Conservation (phyloP, 768 basidiomycete genomes). For the Naematelia encephala region DNA sequence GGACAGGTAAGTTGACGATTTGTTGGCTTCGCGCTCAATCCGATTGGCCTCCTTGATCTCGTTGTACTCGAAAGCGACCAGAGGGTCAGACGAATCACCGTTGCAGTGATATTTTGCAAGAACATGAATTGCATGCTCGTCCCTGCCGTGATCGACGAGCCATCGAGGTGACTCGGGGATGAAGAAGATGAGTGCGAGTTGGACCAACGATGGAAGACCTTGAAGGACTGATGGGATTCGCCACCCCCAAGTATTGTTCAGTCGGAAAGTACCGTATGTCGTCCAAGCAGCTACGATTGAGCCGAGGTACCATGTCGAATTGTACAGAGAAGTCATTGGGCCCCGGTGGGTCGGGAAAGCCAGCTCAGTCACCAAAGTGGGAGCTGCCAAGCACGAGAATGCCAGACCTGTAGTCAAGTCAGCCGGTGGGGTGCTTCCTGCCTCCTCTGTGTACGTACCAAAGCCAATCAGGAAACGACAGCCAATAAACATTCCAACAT, state of each 20-base stretch:
- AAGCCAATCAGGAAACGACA: slow-evolving; percentile 59
- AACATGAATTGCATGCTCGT: slow-evolving; percentile 45
- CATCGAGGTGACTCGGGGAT: slow-evolving; percentile 69
- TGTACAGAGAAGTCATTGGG: slow-evolving; percentile 60
- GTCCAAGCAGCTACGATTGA: slow-evolving; percentile 55
- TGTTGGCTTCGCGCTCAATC: slow-evolving; percentile 28
- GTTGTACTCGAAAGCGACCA: slow-evolving; percentile 39
- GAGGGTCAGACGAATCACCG: slow-evolving; percentile 34
- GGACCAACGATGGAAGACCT: slow-evolving; percentile 37
- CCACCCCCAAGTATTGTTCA: slow-evolving; percentile 58
- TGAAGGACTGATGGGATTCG: slow-evolving; percentile 54
- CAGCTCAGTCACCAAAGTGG: slow-evolving; percentile 80
- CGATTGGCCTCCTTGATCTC: slow-evolving; percentile 56
- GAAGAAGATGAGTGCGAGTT: slow-evolving; percentile 39
- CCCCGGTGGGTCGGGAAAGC: slow-evolving; percentile 79
- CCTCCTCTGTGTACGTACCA: no score
- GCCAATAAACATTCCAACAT: slow-evolving; percentile 54
- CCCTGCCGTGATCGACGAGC: slow-evolving; percentile 51
- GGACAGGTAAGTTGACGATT: slow-evolving; percentile 22
- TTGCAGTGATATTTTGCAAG: slow-evolving; percentile 37
- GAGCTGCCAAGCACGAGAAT: slow-evolving; percentile 67
- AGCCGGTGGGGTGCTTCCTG: no score
- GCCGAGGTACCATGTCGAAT: slow-evolving; percentile 72
- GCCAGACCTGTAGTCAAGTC: no score
- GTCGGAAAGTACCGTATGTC: slow-evolving; percentile 36